These are phyloP conservation scores for Oryza rufipogon DNA, from an alignment of 176 grass and related monocot species.

Conservation along the genomic window DNA sequence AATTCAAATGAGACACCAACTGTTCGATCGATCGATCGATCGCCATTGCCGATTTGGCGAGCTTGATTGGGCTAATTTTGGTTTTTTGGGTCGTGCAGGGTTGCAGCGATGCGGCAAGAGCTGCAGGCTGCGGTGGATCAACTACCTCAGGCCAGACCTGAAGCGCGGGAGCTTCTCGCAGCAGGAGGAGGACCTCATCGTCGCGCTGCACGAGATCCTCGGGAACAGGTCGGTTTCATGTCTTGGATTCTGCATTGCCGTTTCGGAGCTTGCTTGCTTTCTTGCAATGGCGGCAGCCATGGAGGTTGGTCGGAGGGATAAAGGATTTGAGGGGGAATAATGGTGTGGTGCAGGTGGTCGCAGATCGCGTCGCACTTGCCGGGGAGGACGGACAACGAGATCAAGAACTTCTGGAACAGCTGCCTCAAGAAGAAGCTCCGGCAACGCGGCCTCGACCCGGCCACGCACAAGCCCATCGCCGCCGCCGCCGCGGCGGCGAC, in stretches of 20 bases:
- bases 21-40: neutral
- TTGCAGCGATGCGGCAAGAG: constrained; percentile 89
- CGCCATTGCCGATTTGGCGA: neutral
- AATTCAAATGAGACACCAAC: neutral
- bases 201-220: constrained; percentile 65
- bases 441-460: constrained; percentile 63
- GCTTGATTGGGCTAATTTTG: neutral
- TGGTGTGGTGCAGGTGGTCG: constrained; percentile 60
- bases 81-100: constrained; percentile 21
- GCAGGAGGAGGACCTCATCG: constrained; percentile 78
- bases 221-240: constrained; percentile 59
- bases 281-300: constrained; percentile 11
- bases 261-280: neutral
- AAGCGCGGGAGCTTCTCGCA: constrained; percentile 84
- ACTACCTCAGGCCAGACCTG: constrained; percentile 79
- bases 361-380: constrained; percentile 82
- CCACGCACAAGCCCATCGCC: constrained; percentile 66
- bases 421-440: constrained; percentile 90
- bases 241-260: neutral
- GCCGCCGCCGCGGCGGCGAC: neutral
- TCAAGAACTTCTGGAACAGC: constrained; percentile 96
- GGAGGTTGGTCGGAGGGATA: neutral
- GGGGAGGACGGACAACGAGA: constrained; percentile 88
- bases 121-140: constrained; percentile 84
- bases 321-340: neutral